phyloP scores from a whole-genome alignment of 2,329 filamentous ascomycete genomes.

The Aspergillus quadrilineatus region DNA sequence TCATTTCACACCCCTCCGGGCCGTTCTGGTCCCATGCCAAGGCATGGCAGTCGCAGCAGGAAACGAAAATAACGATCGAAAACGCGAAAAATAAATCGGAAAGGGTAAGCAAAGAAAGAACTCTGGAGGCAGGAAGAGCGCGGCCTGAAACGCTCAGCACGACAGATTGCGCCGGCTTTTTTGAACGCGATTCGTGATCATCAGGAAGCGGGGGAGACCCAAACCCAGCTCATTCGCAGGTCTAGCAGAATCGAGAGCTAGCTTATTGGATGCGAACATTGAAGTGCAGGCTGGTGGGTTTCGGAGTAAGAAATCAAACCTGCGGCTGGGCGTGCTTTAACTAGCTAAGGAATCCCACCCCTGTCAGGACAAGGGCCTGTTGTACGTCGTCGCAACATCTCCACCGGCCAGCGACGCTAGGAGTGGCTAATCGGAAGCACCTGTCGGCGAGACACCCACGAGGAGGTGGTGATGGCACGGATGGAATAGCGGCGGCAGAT shows the following conservation, averaged over 20 bases:
- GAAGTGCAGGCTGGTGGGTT: slow-evolving; percentile 20
- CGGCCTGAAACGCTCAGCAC: slow-evolving; percentile 23
- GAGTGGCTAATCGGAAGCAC: slow-evolving; percentile 19
- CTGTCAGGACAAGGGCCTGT: slow-evolving; percentile 21
- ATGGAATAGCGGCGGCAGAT: slow-evolving; percentile 23
- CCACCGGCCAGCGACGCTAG: slow-evolving; percentile 22
- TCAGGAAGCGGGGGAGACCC: slow-evolving; percentile 20
- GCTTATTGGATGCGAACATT: slow-evolving; percentile 26
- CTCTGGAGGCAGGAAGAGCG: neutral
- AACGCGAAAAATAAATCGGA: slow-evolving; percentile 7
- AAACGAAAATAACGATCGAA: slow-evolving; percentile 10
- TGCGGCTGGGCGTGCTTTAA: slow-evolving; percentile 21
- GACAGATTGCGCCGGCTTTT: slow-evolving; percentile 16
- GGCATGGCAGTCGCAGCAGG: slow-evolving; percentile 19
- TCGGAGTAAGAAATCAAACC: slow-evolving; percentile 24
- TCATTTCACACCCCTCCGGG: slow-evolving; percentile 19
- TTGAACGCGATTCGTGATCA: slow-evolving; percentile 21
- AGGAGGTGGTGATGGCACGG: slow-evolving; percentile 11
- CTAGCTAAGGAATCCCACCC: slow-evolving; percentile 22
- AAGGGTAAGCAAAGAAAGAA: slow-evolving; percentile 11
- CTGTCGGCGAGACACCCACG: slow-evolving; percentile 25
- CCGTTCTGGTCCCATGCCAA: slow-evolving; percentile 22
- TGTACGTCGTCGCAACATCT: slow-evolving; percentile 26
- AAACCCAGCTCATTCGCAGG: slow-evolving; percentile 21
- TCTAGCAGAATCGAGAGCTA: slow-evolving; percentile 21